phyloP scores from a whole-genome alignment of 1,139 yeast species.

The Yamadazyma dushanensis region DNA sequence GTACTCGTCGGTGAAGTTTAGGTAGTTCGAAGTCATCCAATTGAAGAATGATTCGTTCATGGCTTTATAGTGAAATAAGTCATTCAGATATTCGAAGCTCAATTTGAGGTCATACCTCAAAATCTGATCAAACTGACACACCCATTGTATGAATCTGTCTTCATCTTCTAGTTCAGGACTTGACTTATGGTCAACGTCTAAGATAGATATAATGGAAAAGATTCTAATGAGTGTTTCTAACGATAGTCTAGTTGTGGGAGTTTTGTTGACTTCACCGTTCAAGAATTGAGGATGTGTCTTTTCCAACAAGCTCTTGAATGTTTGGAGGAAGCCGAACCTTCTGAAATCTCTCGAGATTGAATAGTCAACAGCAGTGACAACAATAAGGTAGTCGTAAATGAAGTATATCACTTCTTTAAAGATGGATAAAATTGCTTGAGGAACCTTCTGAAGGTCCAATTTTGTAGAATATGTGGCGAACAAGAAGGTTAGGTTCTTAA shows the following conservation, averaged over 20 bases:
- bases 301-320: slow-evolving; percentile 24
- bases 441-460: slow-evolving; percentile 18
- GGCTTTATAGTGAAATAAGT: slow-evolving; percentile 27
- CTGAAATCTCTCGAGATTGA: slow-evolving; percentile 4
- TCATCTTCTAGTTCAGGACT: slow-evolving; percentile 14
- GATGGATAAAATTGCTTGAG: slow-evolving; percentile 20
- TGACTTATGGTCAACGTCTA: slow-evolving; percentile 17
- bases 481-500: slow-evolving; percentile 16
- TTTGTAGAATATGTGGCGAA: slow-evolving; percentile 19
- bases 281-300: slow-evolving; percentile 22
- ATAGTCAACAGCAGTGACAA: slow-evolving; percentile 4
- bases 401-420: slow-evolving; percentile 30
- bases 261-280: slow-evolving; percentile 9
- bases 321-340: slow-evolving; percentile 24
- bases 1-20: slow-evolving; percentile 15
- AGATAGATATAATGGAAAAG: slow-evolving; percentile 25
- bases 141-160: slow-evolving; percentile 9
- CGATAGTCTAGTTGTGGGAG: slow-evolving; percentile 28
- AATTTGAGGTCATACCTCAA: slow-evolving; percentile 23
- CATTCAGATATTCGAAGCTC: slow-evolving; percentile 31
- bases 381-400: slow-evolving; percentile 19
- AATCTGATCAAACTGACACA: slow-evolving; percentile 12
- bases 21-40: slow-evolving; percentile 37
- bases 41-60: slow-evolving; percentile 37
- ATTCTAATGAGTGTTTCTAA: slow-evolving; percentile 28